Evolutionary conservation across 768 basidiomycete genomes (phyloP).

Genomic region (Glaciozyma martinii): DNA sequence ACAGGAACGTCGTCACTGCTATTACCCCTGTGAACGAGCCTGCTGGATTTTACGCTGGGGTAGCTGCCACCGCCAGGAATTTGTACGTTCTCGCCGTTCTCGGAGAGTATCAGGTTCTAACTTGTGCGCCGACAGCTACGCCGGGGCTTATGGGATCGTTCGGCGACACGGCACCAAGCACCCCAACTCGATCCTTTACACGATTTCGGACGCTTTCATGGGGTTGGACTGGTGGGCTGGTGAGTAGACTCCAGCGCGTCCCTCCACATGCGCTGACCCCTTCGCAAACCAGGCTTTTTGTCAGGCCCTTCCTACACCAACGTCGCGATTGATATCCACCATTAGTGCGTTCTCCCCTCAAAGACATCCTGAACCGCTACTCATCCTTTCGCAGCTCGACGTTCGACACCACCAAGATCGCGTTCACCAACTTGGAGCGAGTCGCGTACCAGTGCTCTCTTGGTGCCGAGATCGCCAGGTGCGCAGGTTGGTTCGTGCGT

Average conservation of each 20-base stretch:
- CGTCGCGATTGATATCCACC: slow-evolving; percentile 39
- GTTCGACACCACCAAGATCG: slow-evolving; percentile 4
- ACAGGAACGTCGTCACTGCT: slow-evolving; percentile 13
- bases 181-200: slow-evolving; percentile 6
- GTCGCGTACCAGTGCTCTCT: background rate
- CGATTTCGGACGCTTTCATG: slow-evolving; percentile 34
- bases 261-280: no score
- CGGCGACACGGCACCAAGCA: background rate
- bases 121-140: no score
- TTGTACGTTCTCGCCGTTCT: background rate
- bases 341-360: slow-evolving; percentile 7
- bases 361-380: background rate
- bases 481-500: no score
- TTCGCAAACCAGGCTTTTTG: background rate
- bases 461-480: no score
- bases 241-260: no score
- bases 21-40: slow-evolving; percentile 24
- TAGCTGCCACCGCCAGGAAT: background rate
- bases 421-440: background rate
- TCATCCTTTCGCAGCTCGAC: background rate
- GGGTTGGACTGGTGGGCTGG: slow-evolving; percentile 19
- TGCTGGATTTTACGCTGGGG: slow-evolving; percentile 14
- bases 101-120: no score
- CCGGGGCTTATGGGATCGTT: no score
- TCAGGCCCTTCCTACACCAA: slow-evolving; percentile 16